These are phyloP conservation scores for Yarrowia sp. DNA, from an alignment of 805 yeast species.

Conservation along the genomic window DNA sequence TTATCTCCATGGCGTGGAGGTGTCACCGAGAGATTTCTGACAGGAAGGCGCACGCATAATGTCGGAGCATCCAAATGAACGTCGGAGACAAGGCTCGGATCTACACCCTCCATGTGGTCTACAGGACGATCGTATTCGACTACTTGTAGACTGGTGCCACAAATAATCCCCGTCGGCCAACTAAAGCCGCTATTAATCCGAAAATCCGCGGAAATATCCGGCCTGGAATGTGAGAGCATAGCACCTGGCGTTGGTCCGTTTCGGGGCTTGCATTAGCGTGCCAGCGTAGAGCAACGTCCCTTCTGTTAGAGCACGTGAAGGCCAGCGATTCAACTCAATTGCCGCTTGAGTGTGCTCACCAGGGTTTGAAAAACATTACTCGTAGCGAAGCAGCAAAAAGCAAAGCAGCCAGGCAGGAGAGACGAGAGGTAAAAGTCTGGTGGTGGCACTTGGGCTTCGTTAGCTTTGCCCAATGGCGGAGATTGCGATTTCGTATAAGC, in stretches of 20 bases:
- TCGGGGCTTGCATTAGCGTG: not conserved
- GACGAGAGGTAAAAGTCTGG: too few relatives aligned
- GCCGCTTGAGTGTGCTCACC: not conserved
- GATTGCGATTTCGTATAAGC: slow-evolving; percentile 8
- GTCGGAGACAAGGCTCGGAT: too few relatives aligned
- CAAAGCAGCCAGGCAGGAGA: not conserved
- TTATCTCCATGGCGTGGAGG: not conserved
- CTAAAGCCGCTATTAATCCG: not conserved
- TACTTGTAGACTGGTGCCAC: too few relatives aligned
- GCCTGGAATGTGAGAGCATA: not conserved
- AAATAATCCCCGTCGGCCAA: too few relatives aligned
- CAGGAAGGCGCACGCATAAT: too few relatives aligned
- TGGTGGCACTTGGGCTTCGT: too few relatives aligned
- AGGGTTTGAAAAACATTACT: not conserved
- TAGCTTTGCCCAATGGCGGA: not conserved
- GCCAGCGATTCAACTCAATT: not conserved
- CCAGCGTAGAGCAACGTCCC: slow-evolving; percentile 1
- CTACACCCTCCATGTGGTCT: too few relatives aligned
- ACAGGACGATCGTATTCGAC: too few relatives aligned
- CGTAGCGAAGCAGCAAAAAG: slow-evolving; percentile 9
- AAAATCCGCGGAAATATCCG: not conserved
- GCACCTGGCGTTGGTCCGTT: not conserved
- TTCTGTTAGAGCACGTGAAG: not conserved
- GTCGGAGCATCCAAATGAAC: too few relatives aligned
- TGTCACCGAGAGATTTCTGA: too few relatives aligned